Evolutionary conservation across 306 rosid genomes (phyloP), one percentile per base, ranked within the genome.

Genomic region (Cucumis cinereus): DNA sequence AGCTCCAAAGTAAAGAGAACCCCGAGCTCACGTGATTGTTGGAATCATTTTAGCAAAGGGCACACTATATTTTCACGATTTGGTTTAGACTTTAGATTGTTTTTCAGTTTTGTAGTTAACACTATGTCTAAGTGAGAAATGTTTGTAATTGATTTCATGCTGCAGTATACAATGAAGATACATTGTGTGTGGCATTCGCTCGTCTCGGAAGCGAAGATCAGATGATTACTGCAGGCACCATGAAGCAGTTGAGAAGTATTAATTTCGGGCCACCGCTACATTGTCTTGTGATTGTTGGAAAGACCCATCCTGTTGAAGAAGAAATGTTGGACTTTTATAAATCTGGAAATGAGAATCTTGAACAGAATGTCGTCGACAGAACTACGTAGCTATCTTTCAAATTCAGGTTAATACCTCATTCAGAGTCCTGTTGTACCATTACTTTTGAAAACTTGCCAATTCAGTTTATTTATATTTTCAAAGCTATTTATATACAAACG

Each of bases 221-320:
- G 85, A 83, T 68, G 81, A 79, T 92, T 66, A 87, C 81, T 16
- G 90, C 96, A 0, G 98, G 98, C 63, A 84, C 88, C 8, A 88
- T 91, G 95, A 85, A 54, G 83, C 88, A 94, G 77, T 84, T 94
- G 61, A 90, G 75, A 85, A 85, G 16, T 30, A 74, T 87, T 62
- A 93, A 93, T 82, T 93, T 91, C 77, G 98, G 98, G 49, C 84
- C 81, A 24, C 98, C 98, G 77, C 91, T 93, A 64, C 98, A 93
- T 76, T 93, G 96, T 83, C 94, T 93, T 78, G 98, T 91, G 77
- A 91, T 93, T 67, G 83, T 81, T 26, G 96, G 98, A 82, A 79
- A 93, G 57, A 88, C 93, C 77, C 96, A 93, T 85, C 98, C 98
- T 0, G 76, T 93, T 80, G 96, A 94, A 85, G 94, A 91, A 67